Conservation (phyloP, 2,329 filamentous ascomycete genomes). For the Fusarium palustre region DNA sequence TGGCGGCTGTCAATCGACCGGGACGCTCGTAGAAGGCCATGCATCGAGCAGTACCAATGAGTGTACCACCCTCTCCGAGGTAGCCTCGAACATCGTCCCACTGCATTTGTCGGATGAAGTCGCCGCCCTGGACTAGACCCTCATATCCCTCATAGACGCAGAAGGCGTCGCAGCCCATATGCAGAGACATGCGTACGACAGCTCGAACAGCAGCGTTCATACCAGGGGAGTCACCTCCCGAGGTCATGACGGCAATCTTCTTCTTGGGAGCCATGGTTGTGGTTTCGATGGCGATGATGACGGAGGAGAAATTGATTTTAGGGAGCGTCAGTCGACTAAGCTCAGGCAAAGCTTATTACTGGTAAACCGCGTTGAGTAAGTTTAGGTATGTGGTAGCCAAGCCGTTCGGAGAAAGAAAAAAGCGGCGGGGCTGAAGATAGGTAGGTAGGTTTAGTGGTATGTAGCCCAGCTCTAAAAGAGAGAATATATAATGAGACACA, state of each 20-base stretch:
- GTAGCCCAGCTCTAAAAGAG: slow-evolving; percentile 42
- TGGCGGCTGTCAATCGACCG: slow-evolving; percentile 86
- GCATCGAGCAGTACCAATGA: slow-evolving; percentile 95
- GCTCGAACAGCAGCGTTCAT: slow-evolving; percentile 95
- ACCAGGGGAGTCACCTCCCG: slow-evolving; percentile 91
- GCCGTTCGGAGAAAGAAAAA: slow-evolving; percentile 43
- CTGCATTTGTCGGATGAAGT: slow-evolving; percentile 86
- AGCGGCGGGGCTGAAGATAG: slow-evolving; percentile 51
- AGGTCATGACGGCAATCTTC: slow-evolving; percentile 92
- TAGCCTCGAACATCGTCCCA: slow-evolving; percentile 97
- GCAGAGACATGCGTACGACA: slow-evolving; percentile 90
- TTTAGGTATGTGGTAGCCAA: slow-evolving; percentile 1
- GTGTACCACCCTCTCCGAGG: slow-evolving; percentile 91
- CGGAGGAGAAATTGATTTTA: slow-evolving; percentile 12
- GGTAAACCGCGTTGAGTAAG: slow-evolving; percentile 30
- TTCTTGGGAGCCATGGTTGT: slow-evolving; percentile 65
- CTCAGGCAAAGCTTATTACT: slow-evolving; percentile 46
- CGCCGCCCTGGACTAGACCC: slow-evolving; percentile 88
- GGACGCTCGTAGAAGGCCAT: slow-evolving; percentile 90
- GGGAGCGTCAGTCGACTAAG: slow-evolving; percentile 35
- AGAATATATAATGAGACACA: slow-evolving; percentile 46
- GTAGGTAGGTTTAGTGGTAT: background rate
- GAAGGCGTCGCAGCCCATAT: slow-evolving; percentile 82
- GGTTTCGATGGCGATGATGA: slow-evolving; percentile 31
- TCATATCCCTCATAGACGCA: slow-evolving; percentile 96